Percentiles rank a stretch among this genome's conserved stretches.
Evolutionary conservation across 805 yeast genomes (phyloP).

Genomic region (Yarrowia alimentaria): DNA sequence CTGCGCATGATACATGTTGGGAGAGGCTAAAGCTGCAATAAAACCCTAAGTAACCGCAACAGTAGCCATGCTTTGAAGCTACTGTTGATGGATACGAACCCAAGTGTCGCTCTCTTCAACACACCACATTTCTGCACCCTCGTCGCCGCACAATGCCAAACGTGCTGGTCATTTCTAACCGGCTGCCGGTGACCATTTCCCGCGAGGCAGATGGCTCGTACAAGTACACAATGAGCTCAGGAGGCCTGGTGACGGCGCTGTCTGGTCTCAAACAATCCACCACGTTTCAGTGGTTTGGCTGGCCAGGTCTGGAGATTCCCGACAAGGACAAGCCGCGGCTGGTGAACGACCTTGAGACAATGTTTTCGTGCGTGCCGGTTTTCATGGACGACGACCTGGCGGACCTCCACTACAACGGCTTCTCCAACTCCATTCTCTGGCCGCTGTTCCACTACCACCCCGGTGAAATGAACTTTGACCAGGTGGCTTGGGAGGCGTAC

Average conservation of each 20-base stretch:
- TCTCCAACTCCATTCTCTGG: constrained; percentile 93
- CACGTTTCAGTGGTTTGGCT: constrained; percentile 95
- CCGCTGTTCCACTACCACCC: constrained; percentile 98
- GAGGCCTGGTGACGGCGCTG: constrained; percentile 94
- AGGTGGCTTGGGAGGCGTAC: constrained; percentile 96
- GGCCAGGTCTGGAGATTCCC: constrained; percentile 94
- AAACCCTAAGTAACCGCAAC: not conserved
- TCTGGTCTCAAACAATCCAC: constrained; percentile 83
- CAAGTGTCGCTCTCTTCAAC: no score
- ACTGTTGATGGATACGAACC: no score
- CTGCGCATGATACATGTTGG: constrained; percentile 12
- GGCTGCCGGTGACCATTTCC: constrained; percentile 91
- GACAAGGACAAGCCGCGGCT: constrained; percentile 69
- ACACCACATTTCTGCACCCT: no score
- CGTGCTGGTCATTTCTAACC: constrained; percentile 87
- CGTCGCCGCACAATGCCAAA: constrained; percentile 49
- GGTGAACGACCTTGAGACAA: constrained; percentile 62
- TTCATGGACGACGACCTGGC: constrained; percentile 86
- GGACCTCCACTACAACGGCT: constrained; percentile 94
- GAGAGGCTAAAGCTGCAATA: no score
- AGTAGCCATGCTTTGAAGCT: constrained; percentile 10
- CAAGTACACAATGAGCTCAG: constrained; percentile 89
- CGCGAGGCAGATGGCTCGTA: constrained; percentile 62
- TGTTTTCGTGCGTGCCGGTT: constrained; percentile 88
- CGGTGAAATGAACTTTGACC: constrained; percentile 98